A percentile compares a stretch with the other conserved stretches of the same genome.
Evolutionary conservation across 208 protist genomes (phyloP).

Genomic region (Acanthamoeba lenticulata): DNA sequence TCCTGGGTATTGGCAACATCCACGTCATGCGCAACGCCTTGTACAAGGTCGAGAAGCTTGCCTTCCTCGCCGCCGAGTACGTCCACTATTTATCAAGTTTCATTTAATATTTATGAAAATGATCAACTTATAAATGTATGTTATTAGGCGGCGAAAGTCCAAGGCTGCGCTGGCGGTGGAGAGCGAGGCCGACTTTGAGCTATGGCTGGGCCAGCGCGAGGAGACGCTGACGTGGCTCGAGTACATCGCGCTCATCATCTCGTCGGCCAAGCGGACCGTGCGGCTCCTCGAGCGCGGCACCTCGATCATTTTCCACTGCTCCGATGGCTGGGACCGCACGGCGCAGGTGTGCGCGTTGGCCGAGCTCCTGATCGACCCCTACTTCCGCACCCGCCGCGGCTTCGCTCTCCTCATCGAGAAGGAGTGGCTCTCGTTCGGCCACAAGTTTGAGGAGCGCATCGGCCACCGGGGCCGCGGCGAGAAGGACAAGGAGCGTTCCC

Average conservation of each 20-base stretch:
- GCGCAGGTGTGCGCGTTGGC: conserved; percentile 90
- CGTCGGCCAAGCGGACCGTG: conserved; percentile 1
- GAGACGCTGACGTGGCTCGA: conserved; percentile 35
- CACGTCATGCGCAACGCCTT: conserved; percentile 61
- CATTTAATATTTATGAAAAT: too few species aligned
- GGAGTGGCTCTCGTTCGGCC: conserved; percentile 95
- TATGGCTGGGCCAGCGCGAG: neutral
- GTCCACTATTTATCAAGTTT: neutral
- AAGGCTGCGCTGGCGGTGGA: neutral
- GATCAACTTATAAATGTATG: too few species aligned
- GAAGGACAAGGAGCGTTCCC: conserved; percentile 6
- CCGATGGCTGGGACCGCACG: conserved; percentile 94
- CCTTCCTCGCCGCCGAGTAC: neutral
- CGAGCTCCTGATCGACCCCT: conserved; percentile 93
- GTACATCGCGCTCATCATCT: conserved; percentile 22
- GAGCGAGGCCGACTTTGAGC: neutral
- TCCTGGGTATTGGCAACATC: conserved; percentile 74
- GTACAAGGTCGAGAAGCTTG: conserved; percentile 1
- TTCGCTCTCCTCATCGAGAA: conserved; percentile 95
- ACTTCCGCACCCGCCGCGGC: conserved; percentile 94
- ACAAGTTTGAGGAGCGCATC: conserved; percentile 92
- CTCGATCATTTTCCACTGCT: conserved; percentile 47
- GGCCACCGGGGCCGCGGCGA: neutral
- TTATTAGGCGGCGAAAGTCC: neutral
- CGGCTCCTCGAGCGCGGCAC: neutral